Conservation (phyloP, 1,284 basidiomycete genomes). For the Cryptococcus sp. region DNA sequence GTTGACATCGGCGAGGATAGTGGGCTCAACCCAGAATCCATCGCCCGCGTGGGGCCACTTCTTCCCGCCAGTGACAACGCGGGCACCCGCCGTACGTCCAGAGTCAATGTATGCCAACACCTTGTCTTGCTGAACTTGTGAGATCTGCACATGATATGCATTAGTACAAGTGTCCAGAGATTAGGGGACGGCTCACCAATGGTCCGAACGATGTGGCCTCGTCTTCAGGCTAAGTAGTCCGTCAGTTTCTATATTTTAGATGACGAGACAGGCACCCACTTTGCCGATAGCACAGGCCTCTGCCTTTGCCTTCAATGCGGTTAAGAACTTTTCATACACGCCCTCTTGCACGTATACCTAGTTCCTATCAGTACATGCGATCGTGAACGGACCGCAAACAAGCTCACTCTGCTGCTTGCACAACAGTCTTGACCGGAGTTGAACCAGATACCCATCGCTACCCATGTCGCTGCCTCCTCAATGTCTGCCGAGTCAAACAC, state of each 20-base stretch:
- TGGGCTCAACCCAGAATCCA: conserved; percentile 54
- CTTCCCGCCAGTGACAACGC: conserved; percentile 73
- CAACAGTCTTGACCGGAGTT: conserved; percentile 41
- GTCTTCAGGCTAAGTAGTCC: conserved; percentile 62
- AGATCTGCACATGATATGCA: conserved; percentile 60
- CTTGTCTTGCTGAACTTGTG: conserved; percentile 81
- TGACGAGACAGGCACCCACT: conserved; percentile 35
- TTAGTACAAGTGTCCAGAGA: background rate
- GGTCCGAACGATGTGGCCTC: conserved; percentile 75
- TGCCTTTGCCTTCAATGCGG: conserved; percentile 67
- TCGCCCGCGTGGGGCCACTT: conserved; percentile 40
- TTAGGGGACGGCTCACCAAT: conserved; percentile 48
- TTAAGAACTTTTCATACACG: conserved; percentile 79
- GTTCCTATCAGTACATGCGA: too few species aligned
- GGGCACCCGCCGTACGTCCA: conserved; percentile 83
- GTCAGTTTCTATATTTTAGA: too few species aligned
- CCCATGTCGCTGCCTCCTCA: conserved; percentile 71
- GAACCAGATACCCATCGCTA: conserved; percentile 47
- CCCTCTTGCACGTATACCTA: conserved; percentile 74
- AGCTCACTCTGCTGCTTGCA: conserved; percentile 69
- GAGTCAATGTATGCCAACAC: conserved; percentile 85
- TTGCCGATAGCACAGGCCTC: conserved; percentile 73
- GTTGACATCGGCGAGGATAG: conserved; percentile 49
- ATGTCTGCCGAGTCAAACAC: conserved; percentile 57
- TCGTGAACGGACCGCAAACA: too few species aligned